A percentile compares a stretch with the other conserved stretches of the same genome.
phyloP scores from a whole-genome alignment of 2,329 filamentous ascomycete genomes.

The Phaeoacremonium minimum region DNA sequence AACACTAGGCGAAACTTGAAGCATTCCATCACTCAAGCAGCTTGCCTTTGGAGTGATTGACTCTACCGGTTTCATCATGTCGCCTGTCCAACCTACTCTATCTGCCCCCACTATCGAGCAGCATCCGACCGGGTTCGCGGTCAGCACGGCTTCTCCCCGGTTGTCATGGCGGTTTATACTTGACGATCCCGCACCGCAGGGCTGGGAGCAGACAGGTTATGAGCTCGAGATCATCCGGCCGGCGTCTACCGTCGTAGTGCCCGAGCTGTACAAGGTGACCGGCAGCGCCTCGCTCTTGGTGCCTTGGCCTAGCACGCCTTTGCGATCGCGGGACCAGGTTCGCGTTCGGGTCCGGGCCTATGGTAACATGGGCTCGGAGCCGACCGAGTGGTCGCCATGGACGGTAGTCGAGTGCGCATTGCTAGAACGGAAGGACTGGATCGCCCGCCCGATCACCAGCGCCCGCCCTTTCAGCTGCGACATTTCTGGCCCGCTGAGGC shows the following conservation, averaged over 20 bases:
- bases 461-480: neutral
- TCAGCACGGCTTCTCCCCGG: constrained; percentile 5
- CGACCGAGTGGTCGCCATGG: constrained; percentile 3
- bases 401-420: constrained; percentile 6
- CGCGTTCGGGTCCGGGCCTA: constrained; percentile 3
- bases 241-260: neutral
- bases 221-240: constrained; percentile 2
- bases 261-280: constrained; percentile 2
- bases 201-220: constrained; percentile 8
- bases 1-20: neutral
- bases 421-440: constrained; percentile 6
- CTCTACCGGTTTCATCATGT: neutral
- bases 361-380: neutral
- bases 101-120: constrained; percentile 7
- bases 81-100: constrained; percentile 1
- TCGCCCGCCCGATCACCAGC: constrained; percentile 8
- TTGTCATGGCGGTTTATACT: constrained; percentile 7
- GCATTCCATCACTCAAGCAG: neutral
- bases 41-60: neutral
- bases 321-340: constrained; percentile 6
- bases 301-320: constrained; percentile 2
- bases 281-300: constrained; percentile 2
- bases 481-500: constrained; percentile 3
- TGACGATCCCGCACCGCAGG: neutral
- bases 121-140: constrained; percentile 8